A percentile compares a stretch with the other conserved stretches of the same genome.
Evolutionary conservation across 2,329 filamentous ascomycete genomes (phyloP).

Genomic region (Botrytis pseudocinerea): DNA sequence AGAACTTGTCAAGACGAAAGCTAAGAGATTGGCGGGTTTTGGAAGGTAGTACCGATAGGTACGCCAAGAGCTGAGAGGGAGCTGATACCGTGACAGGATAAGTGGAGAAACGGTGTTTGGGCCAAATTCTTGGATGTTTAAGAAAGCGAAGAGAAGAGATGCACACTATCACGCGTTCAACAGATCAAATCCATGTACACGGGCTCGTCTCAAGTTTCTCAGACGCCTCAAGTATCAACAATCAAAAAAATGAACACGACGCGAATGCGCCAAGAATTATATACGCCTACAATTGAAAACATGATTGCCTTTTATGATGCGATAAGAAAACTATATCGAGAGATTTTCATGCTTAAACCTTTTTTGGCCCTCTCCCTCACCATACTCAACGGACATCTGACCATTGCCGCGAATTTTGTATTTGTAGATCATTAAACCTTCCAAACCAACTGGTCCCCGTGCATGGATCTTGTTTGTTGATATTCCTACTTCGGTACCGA

Average conservation of each 20-base stretch:
- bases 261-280: conserved; percentile 6
- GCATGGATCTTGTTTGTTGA: conserved; percentile 99
- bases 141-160: background rate
- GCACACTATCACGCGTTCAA: conserved; percentile 9
- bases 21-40: conserved; percentile 11
- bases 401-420: conserved; percentile 85
- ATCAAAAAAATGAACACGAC: background rate
- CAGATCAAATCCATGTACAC: background rate
- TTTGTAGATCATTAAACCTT: conserved; percentile 96
- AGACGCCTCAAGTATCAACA: conserved; percentile 18
- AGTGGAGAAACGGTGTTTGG: conserved; percentile 18
- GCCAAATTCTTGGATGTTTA: conserved; percentile 7
- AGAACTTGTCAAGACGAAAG: background rate
- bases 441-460: conserved; percentile 86
- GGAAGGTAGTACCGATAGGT: background rate
- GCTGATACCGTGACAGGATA: conserved; percentile 15
- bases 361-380: conserved; percentile 60
- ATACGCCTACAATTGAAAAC: background rate
- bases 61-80: background rate
- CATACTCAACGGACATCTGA: conserved; percentile 78
- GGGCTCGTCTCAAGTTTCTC: conserved; percentile 16
- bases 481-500: conserved; percentile 97
- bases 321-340: conserved; percentile 27
- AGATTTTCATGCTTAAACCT: conserved; percentile 58
- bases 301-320: background rate